Evolutionary conservation across 2,329 filamentous ascomycete species (phyloP).

Genomic region (Chaetomiaceae sp.): DNA sequence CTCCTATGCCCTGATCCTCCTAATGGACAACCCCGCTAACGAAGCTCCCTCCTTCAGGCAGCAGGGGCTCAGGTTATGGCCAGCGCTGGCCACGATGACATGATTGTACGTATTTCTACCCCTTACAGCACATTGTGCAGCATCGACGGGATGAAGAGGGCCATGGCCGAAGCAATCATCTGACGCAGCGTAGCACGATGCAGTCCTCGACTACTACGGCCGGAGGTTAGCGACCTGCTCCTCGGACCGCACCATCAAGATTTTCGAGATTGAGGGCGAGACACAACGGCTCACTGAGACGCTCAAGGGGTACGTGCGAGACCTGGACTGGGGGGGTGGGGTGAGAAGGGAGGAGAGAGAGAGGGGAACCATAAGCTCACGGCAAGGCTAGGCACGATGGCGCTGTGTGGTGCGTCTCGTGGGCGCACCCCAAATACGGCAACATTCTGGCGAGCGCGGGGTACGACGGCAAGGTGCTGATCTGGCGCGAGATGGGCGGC

Average conservation of each 20-base stretch:
- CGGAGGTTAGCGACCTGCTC: slow-evolving; percentile 94
- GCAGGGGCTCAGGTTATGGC: slow-evolving; percentile 63
- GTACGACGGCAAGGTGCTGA: slow-evolving; percentile 96
- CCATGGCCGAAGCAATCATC: neutral
- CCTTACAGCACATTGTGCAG: neutral
- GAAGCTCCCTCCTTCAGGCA: slow-evolving; percentile 28
- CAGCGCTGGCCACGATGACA: slow-evolving; percentile 92
- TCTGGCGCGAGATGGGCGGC: slow-evolving; percentile 84
- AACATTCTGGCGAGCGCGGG: slow-evolving; percentile 93
- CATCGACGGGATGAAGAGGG: neutral
- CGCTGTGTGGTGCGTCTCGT: slow-evolving; percentile 95
- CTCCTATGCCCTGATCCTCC: neutral
- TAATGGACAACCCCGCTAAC: neutral
- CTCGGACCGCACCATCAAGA: slow-evolving; percentile 98
- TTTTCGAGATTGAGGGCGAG: slow-evolving; percentile 95
- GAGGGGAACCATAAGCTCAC: slow-evolving; percentile 10
- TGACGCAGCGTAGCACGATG: slow-evolving; percentile 67
- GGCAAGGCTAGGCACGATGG: slow-evolving; percentile 70
- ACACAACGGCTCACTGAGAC: slow-evolving; percentile 86
- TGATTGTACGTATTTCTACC: slow-evolving; percentile 73
- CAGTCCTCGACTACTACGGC: slow-evolving; percentile 97
- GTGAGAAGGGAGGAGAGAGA: neutral
- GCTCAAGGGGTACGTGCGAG: slow-evolving; percentile 72
- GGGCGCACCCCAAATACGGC: slow-evolving; percentile 98
- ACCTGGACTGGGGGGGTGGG: no score